Conservation (phyloP, 768 basidiomycete species). For the Boletellus ananiceps region DNA sequence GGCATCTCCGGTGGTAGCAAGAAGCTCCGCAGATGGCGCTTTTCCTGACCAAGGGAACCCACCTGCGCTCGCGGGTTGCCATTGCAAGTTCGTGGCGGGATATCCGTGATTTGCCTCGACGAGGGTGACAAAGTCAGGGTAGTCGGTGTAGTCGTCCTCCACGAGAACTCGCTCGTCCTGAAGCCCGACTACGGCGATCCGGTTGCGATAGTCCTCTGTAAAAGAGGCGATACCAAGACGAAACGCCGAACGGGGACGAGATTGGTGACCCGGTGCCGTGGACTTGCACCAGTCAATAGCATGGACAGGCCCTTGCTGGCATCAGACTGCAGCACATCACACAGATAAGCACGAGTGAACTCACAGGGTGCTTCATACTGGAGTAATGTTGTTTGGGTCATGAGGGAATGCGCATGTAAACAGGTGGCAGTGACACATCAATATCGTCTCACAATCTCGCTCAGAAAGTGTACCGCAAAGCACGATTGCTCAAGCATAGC, state of each 20-base stretch:
- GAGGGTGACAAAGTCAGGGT: constrained; percentile 82
- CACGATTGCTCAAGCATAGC: constrained; percentile 9
- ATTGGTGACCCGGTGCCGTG: constrained; percentile 65
- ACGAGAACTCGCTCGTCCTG: constrained; percentile 86
- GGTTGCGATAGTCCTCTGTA: constrained; percentile 78
- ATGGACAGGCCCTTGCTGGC: constrained; percentile 70
- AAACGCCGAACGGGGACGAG: constrained; percentile 71
- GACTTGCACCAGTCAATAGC: constrained; percentile 88
- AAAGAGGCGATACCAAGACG: constrained; percentile 85
- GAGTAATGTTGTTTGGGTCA: constrained; percentile 69
- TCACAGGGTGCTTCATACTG: constrained; percentile 85
- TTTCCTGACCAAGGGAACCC: constrained; percentile 68
- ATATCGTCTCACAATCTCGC: not conserved
- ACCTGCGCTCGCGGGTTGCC: constrained; percentile 77
- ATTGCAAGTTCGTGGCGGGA: constrained; percentile 89
- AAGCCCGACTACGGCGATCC: constrained; percentile 72
- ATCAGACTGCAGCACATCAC: constrained; percentile 13
- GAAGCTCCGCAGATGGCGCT: constrained; percentile 63
- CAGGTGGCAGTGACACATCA: constrained; percentile 24
- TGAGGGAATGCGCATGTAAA: constrained; percentile 23
- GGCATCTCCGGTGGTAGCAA: constrained; percentile 94
- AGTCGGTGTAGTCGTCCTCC: constrained; percentile 77
- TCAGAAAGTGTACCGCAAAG: not conserved
- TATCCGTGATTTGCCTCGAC: constrained; percentile 85
- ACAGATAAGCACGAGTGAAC: constrained; percentile 26